Evolutionary conservation across 495 filamentous ascomycete genomes (phyloP).

Genomic region (Tuber magnatum): DNA sequence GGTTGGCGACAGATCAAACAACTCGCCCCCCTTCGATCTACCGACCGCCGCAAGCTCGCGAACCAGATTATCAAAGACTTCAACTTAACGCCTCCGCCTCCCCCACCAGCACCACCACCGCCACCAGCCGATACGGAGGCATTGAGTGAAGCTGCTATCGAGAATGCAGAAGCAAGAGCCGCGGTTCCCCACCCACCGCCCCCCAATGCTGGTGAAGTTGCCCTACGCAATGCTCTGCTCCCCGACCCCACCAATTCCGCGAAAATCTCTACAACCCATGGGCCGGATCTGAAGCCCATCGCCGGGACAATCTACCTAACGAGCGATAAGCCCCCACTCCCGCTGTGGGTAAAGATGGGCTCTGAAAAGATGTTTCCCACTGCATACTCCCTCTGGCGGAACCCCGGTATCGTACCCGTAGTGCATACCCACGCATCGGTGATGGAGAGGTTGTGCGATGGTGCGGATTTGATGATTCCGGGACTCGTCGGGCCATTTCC

Average conservation of each 20-base stretch:
- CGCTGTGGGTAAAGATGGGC: slow-evolving; percentile 64
- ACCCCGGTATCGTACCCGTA: slow-evolving; percentile 55
- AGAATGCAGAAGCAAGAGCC: slow-evolving; percentile 29
- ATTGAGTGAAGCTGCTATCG: background rate
- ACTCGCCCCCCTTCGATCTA: slow-evolving; percentile 60
- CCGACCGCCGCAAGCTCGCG: slow-evolving; percentile 62
- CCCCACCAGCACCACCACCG: background rate
- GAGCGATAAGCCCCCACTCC: slow-evolving; percentile 52
- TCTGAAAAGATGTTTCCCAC: slow-evolving; percentile 58
- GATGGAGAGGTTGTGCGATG: slow-evolving; percentile 56
- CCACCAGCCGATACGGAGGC: background rate
- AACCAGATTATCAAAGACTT: slow-evolving; percentile 63
- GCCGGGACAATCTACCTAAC: slow-evolving; percentile 59
- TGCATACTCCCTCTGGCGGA: slow-evolving; percentile 63
- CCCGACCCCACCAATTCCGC: slow-evolving; percentile 60
- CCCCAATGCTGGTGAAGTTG: slow-evolving; percentile 40
- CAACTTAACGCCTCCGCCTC: slow-evolving; percentile 44
- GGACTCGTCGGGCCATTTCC: slow-evolving; percentile 67
- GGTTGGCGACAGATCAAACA: slow-evolving; percentile 55
- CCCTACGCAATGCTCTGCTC: slow-evolving; percentile 56
- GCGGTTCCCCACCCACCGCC: background rate
- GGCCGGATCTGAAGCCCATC: slow-evolving; percentile 57
- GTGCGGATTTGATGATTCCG: slow-evolving; percentile 70
- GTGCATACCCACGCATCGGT: slow-evolving; percentile 59
- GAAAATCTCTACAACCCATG: slow-evolving; percentile 62